A percentile compares a stretch with the other conserved stretches of the same genome.
Evolutionary conservation across 306 rosid genomes (phyloP).

Genomic region (Glycine latifolia): DNA sequence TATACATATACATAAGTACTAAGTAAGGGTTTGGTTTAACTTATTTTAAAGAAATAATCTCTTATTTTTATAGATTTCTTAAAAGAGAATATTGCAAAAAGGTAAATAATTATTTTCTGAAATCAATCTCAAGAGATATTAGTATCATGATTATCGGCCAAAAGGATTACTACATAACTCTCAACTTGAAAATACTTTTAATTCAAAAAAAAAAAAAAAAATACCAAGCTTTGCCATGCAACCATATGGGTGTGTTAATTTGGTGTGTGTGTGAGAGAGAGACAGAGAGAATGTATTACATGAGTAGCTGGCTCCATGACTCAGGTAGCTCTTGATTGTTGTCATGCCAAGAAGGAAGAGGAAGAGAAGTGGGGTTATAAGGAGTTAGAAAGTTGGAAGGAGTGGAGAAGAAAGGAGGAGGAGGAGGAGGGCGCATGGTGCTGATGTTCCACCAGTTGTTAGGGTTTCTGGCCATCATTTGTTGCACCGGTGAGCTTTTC

Average conservation of each 20-base stretch:
- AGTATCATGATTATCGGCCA: background rate
- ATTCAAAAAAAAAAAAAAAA: no score
- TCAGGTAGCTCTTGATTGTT: slow-evolving; percentile 77
- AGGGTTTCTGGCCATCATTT: slow-evolving; percentile 90
- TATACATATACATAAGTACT: background rate
- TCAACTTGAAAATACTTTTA: no score
- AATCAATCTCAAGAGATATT: no score
- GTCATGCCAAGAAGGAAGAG: slow-evolving; percentile 69
- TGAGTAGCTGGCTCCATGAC: slow-evolving; percentile 92
- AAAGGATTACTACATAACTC: no score
- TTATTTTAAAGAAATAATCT: background rate
- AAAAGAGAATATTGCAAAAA: background rate
- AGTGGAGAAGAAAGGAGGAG: slow-evolving; percentile 62
- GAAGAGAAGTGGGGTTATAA: slow-evolving; percentile 53
- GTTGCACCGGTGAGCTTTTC: slow-evolving; percentile 93
- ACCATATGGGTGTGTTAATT: background rate
- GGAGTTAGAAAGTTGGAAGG: slow-evolving; percentile 56
- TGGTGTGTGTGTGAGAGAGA: background rate
- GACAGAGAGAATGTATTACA: slow-evolving; percentile 47
- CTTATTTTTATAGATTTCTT: background rate
- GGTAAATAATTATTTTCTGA: background rate
- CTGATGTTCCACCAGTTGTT: slow-evolving; percentile 87
- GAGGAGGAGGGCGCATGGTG: slow-evolving; percentile 54
- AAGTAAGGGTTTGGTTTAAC: background rate
- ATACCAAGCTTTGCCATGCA: background rate